Evolutionary conservation across 2,329 filamentous ascomycete genomes (phyloP).

Genomic region (Sporothrix globosa): DNA sequence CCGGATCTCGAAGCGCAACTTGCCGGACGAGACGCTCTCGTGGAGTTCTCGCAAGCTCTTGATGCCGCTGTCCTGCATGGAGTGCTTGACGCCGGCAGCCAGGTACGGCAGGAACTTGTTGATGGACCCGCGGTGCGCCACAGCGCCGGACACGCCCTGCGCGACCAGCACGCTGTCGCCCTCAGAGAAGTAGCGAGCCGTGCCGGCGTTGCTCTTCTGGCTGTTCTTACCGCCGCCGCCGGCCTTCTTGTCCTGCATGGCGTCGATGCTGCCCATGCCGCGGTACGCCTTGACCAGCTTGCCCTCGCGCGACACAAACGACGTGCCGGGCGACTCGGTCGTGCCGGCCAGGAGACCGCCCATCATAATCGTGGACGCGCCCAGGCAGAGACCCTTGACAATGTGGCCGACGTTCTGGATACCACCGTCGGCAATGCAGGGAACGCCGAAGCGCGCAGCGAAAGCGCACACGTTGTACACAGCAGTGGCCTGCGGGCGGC

Average conservation of each 20-base stretch:
- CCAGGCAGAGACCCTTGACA: constrained; percentile 94
- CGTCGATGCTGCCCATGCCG: constrained; percentile 98
- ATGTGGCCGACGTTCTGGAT: constrained; percentile 99
- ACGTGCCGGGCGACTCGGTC: constrained; percentile 94
- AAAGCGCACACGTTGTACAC: constrained; percentile 90
- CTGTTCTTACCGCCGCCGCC: constrained; percentile 71
- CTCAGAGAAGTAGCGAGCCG: constrained; percentile 97
- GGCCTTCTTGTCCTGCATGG: constrained; percentile 99
- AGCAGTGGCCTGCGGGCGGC: constrained; percentile 90
- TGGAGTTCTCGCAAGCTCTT: constrained; percentile 79
- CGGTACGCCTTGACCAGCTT: constrained; percentile 99
- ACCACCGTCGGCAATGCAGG: constrained; percentile 96
- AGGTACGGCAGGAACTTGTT: constrained; percentile 97
- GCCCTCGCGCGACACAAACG: constrained; percentile 93
- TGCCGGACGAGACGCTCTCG: constrained; percentile 71
- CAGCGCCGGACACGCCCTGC: constrained; percentile 89
- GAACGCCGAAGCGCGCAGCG: constrained; percentile 89
- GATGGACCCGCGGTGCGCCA: constrained; percentile 80
- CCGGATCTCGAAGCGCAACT: constrained; percentile 88
- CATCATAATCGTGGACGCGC: constrained; percentile 98
- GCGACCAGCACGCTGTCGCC: constrained; percentile 93
- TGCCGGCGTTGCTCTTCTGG: constrained; percentile 87
- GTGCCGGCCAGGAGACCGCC: constrained; percentile 95
- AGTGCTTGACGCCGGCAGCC: constrained; percentile 94
- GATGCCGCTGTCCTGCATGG: constrained; percentile 91